Conservation (phyloP, 2,329 filamentous ascomycete genomes). For the Cercospora sp. region DNA sequence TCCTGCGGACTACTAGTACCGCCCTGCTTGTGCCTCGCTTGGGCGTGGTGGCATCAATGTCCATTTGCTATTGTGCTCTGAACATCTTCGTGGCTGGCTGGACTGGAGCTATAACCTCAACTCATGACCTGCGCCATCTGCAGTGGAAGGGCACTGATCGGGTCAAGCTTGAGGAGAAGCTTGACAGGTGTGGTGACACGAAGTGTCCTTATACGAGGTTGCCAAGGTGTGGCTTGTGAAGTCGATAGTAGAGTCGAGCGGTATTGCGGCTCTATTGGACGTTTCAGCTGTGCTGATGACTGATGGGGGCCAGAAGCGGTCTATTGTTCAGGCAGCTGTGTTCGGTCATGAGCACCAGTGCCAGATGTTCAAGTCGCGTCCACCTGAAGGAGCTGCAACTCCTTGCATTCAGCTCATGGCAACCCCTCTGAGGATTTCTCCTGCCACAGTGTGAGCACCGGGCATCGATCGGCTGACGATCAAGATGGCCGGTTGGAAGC, state of each 20-base stretch:
- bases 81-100: neutral
- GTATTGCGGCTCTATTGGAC: neutral
- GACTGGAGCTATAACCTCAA: neutral
- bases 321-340: neutral
- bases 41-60: neutral
- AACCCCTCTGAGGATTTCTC: neutral
- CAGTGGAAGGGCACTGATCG: neutral
- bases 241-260: neutral
- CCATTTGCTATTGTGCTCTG: neutral
- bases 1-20: neutral
- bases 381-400: neutral
- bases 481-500: neutral
- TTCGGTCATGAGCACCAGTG: neutral
- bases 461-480: neutral
- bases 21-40: neutral
- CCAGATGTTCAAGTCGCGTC: neutral
- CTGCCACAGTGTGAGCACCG: neutral
- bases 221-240: slow-evolving; percentile 5
- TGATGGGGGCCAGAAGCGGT: neutral
- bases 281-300: neutral
- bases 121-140: slow-evolving; percentile 1
- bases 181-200: slow-evolving; percentile 11
- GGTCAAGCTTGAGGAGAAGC: slow-evolving; percentile 8
- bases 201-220: slow-evolving; percentile 1
- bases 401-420: neutral